phyloP scores from a whole-genome alignment of 352 stramenopile genomes.

The Globisporangium spiculum region DNA sequence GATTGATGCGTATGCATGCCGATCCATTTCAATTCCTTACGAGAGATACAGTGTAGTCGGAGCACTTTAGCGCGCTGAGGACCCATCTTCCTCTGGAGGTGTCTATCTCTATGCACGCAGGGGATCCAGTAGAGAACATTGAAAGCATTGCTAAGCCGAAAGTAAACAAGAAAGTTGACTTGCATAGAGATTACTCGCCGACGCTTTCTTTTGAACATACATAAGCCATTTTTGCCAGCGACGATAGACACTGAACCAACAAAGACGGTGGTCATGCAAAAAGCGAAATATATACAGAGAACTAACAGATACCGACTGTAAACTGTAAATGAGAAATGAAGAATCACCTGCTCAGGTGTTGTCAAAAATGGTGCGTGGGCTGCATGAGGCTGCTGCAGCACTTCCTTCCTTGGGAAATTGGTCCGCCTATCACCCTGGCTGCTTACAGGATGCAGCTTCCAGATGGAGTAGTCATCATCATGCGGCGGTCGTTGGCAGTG shows the following conservation, averaged over 20 bases:
- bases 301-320: neutral
- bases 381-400: neutral
- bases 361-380: neutral
- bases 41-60: neutral
- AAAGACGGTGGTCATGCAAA: neutral
- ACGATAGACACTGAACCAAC: neutral
- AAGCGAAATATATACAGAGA: neutral
- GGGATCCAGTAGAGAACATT: neutral
- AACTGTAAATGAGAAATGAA: neutral
- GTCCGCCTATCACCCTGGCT: neutral
- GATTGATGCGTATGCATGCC: neutral
- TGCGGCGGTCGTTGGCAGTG: conserved; percentile 22
- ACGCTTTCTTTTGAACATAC: neutral
- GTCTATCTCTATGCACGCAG: neutral
- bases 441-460: conserved; percentile 42
- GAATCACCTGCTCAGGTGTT: neutral
- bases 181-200: neutral
- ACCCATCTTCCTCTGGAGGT: neutral
- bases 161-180: neutral
- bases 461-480: conserved; percentile 51
- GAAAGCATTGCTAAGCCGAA: neutral
- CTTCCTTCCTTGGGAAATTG: neutral
- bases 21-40: neutral
- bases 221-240: neutral
- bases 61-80: neutral